Conservation (phyloP, 805 yeast species). For the Kurtzmaniella cleridarum region DNA sequence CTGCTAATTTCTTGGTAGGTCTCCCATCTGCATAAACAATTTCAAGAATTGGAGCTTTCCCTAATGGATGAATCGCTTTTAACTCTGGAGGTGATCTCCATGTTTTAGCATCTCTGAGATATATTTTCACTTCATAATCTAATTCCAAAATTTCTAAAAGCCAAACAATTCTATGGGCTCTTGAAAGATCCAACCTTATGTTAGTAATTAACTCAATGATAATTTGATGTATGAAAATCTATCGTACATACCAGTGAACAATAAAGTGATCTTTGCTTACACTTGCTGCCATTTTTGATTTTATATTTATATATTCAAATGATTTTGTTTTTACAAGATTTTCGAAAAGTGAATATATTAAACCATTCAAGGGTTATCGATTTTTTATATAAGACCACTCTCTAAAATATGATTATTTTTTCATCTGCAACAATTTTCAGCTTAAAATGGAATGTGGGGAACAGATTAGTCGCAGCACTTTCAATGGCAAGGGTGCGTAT, state of each 20-base stretch:
- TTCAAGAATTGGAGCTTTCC: conserved; percentile 59
- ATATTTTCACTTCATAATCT: conserved; percentile 49
- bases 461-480: no score
- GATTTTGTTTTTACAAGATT: not conserved
- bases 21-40: conserved; percentile 29
- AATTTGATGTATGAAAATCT: conserved; percentile 1
- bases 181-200: conserved; percentile 44
- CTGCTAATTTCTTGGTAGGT: conserved; percentile 28
- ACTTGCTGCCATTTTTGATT: no score
- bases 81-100: conserved; percentile 44
- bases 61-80: conserved; percentile 52
- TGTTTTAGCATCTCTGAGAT: conserved; percentile 42
- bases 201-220: not conserved
- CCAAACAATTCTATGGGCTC: conserved; percentile 62
- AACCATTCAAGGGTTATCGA: no score
- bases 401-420: not conserved
- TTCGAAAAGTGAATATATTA: no score
- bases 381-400: not conserved
- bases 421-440: not conserved
- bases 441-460: no score
- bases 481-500: no score
- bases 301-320: no score
- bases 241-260: conserved; percentile 21
- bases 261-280: conserved; percentile 15
- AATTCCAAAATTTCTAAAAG: conserved; percentile 54